phyloP scores from a whole-genome alignment of 116 monocot species.

The Posidonia oceanica region DNA sequence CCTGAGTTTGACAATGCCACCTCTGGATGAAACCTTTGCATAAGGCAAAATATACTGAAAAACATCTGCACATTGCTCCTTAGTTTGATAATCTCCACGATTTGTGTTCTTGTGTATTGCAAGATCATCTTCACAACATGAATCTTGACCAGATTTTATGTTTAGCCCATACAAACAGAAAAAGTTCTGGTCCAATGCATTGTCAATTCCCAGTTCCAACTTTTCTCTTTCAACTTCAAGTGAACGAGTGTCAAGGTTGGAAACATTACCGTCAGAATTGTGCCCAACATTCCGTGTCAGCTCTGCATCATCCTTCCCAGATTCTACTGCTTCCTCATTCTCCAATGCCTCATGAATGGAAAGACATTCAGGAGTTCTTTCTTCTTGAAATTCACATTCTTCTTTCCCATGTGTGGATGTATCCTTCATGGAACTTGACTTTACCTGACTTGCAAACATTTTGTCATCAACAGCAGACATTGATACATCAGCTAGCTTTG shows the following conservation, averaged over 20 bases:
- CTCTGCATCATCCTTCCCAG: conserved; percentile 16
- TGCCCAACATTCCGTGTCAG: conserved; percentile 10
- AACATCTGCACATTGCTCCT: conserved; percentile 98
- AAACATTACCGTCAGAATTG: conserved; percentile 1
- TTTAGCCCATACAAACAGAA: conserved; percentile 95
- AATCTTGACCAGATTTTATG: conserved; percentile 67
- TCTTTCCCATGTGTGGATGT: conserved; percentile 32
- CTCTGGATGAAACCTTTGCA: conserved; percentile 80
- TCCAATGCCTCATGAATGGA: conserved; percentile 22
- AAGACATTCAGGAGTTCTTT: conserved; percentile 4
- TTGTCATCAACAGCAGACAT: conserved; percentile 10
- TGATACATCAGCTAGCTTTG: conserved; percentile 11
- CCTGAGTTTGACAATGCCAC: conserved; percentile 88
- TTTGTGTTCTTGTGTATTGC: conserved; percentile 87
- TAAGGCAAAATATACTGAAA: conserved; percentile 97
- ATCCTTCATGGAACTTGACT: conserved; percentile 15
- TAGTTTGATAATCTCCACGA: conserved; percentile 94
- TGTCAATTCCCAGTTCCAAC: conserved; percentile 67
- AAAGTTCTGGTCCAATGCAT: conserved; percentile 88
- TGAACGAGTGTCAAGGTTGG: conserved; percentile 10
- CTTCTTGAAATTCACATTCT: conserved; percentile 24
- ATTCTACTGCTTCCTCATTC: conserved; percentile 19
- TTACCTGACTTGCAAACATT: conserved; percentile 5
- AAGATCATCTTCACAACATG: conserved; percentile 87
- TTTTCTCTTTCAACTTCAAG: conserved; percentile 55